Percentiles rank a stretch among this genome's conserved stretches.
These are phyloP conservation scores for Cinnamomum micranthum DNA, from an alignment of 164 flowering plant genomes.

Conservation along the genomic window DNA sequence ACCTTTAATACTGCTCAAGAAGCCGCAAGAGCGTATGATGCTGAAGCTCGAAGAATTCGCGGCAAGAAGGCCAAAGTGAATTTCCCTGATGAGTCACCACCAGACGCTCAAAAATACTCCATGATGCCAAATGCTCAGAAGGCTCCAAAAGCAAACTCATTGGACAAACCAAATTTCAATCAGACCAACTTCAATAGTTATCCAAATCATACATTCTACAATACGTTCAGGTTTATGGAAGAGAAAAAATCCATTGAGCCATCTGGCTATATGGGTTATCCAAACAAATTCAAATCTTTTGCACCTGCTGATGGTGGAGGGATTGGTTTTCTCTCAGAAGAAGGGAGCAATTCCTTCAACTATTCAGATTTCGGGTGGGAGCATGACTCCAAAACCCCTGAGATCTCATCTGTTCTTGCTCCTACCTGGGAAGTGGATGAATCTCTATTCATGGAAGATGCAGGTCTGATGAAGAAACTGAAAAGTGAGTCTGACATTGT, in stretches of 20 bases:
- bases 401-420: conserved; percentile 56
- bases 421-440: conserved; percentile 39
- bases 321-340: conserved; percentile 54
- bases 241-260: conserved; percentile 49
- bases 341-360: conserved; percentile 72
- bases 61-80: conserved; percentile 97
- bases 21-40: conserved; percentile 98
- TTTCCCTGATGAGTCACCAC: conserved; percentile 64
- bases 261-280: conserved; percentile 23
- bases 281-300: conserved; percentile 24
- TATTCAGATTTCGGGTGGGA: conserved; percentile 78
- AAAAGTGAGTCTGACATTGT: conserved; percentile 33
- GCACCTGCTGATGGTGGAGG: conserved; percentile 26
- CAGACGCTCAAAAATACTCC: conserved; percentile 26
- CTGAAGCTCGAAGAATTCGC: conserved; percentile 89
- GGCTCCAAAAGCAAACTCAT: conserved; percentile 20
- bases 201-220: conserved; percentile 28
- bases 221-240: conserved; percentile 34
- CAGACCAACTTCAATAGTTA: conserved; percentile 30
- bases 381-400: conserved; percentile 56
- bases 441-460: conserved; percentile 43
- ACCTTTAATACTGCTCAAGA: conserved; percentile 98
- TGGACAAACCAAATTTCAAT: conserved; percentile 24
- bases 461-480: conserved; percentile 54
- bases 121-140: conserved; percentile 38